phyloP scores from a whole-genome alignment of 2,329 filamentous ascomycete genomes.

The Atkinsonella hypoxylon region DNA sequence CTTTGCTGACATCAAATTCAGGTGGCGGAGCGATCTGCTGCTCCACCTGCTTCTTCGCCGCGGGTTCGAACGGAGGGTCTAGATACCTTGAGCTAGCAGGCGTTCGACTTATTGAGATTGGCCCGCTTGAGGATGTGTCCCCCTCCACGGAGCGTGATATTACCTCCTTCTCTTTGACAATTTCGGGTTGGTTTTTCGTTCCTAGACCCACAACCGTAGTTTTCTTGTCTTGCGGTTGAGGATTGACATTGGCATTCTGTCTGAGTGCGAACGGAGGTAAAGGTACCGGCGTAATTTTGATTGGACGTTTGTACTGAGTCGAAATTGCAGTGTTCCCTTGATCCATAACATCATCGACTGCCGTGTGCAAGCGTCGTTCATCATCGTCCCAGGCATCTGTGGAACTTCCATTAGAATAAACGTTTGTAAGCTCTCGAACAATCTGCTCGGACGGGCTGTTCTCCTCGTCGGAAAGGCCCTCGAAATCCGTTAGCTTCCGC shows the following conservation, averaged over 20 bases:
- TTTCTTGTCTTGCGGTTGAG: background rate
- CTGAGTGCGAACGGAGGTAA: background rate
- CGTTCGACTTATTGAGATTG: background rate
- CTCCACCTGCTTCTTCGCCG: constrained; percentile 1
- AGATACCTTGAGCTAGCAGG: background rate
- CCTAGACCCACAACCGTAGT: background rate
- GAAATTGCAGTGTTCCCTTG: background rate
- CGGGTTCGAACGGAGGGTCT: background rate
- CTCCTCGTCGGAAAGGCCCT: constrained; percentile 19
- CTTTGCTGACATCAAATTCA: background rate
- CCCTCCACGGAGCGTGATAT: constrained; percentile 4
- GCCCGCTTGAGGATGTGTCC: background rate
- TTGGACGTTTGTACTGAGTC: background rate
- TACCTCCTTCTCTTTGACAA: background rate
- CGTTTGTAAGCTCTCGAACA: constrained; percentile 11
- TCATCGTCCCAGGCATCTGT: background rate
- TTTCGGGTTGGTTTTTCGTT: background rate
- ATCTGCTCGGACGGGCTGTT: constrained; percentile 17
- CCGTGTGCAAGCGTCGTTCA: background rate
- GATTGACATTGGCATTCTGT: background rate
- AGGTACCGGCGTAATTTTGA: constrained; percentile 3
- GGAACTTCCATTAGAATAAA: constrained; percentile 2
- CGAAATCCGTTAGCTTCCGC: constrained; percentile 17
- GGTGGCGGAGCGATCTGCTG: background rate
- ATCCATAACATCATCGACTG: constrained; percentile 2